Conservation (phyloP, 106 monocot species). For the Phalaenopsis aphrodite region DNA sequence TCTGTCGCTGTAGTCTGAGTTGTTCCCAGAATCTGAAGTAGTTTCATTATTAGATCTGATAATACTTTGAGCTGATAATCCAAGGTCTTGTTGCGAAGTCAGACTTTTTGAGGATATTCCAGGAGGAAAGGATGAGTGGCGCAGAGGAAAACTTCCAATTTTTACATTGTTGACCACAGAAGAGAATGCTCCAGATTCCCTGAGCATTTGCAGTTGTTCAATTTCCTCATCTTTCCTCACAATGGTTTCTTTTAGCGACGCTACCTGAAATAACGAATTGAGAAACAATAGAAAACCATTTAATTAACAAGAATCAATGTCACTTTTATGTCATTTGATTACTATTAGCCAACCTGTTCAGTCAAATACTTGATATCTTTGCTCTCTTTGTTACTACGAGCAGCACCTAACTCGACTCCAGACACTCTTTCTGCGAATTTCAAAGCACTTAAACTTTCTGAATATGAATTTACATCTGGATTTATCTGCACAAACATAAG, state of each 20-base stretch:
- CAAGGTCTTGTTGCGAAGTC: slow-evolving; percentile 9
- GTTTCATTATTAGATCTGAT: slow-evolving; percentile 19
- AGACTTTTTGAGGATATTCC: slow-evolving; percentile 19
- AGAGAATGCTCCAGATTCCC: slow-evolving; percentile 32
- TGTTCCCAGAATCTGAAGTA: slow-evolving; percentile 34
- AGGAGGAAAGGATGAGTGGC: slow-evolving; percentile 41
- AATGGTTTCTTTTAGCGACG: slow-evolving; percentile 68
- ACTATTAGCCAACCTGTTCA: slow-evolving; percentile 30
- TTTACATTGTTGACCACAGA: not conserved
- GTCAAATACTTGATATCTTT: slow-evolving; percentile 51
- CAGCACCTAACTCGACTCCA: slow-evolving; percentile 64
- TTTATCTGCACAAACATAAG: slow-evolving; percentile 84
- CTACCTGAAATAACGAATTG: slow-evolving; percentile 37
- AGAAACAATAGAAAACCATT: not conserved
- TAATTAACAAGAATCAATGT: not conserved
- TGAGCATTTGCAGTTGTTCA: slow-evolving; percentile 47
- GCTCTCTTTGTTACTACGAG: slow-evolving; percentile 52
- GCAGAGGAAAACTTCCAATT: slow-evolving; percentile 19
- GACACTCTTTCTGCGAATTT: slow-evolving; percentile 88
- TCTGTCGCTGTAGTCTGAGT: slow-evolving; percentile 45
- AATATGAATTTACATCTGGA: slow-evolving; percentile 61
- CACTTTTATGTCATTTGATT: not conserved
- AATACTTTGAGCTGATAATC: slow-evolving; percentile 14
- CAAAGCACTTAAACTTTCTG: slow-evolving; percentile 61
- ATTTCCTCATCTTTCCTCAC: slow-evolving; percentile 84